Evolutionary conservation across 805 yeast species (phyloP), one percentile per base, ranked within the genome.

Genomic region (Metschnikowia corniflorae): DNA sequence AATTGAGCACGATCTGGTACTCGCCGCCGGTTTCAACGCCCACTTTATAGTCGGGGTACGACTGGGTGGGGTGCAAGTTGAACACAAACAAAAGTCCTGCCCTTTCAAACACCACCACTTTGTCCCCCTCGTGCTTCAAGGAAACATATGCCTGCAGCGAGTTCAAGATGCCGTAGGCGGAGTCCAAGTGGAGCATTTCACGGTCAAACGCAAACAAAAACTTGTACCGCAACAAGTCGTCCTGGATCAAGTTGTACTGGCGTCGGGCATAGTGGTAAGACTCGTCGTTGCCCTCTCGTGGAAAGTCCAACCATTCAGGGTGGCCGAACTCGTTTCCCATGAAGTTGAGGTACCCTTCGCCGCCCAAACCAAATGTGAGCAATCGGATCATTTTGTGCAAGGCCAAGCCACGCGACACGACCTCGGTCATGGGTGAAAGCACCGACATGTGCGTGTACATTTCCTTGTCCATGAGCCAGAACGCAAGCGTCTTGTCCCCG

Each of bases 241-340:
- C 97, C 37, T 82, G 81, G 24, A 82, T 76, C 50, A 91, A 72
- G 54, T 87, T 87, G 73, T 89, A 93, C 62, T 91, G 98, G 53
- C 98, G 78, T 56, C 97, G 77, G 2, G 97, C 96, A 55, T 93
- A 91, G 63, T 86, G 93, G 63, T 85, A 91, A 14, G 93, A 82
- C 58, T 87, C 88, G 18, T 73, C 73, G 61, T 91, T 93, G 23
- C 96, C 96, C 19, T 47, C 82, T 53, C 96, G 79, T 10, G 98
- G 97, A 72, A 91, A 93, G 61, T 91, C 98, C 35, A 93, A 75
- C 98, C 98, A 91, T 59, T 91, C 98, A 3, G 97, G 98, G 54
- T 91, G 98, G 13, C 98, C 98, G 65, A 93, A 91, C 63, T 91
- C 98, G 55, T 91, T 91, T 40, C 98, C 97, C 69, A 91, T 97